Base-by-base conservation (phyloP, 768 basidiomycete genomes). In the Termitomyces sp. region DNA sequence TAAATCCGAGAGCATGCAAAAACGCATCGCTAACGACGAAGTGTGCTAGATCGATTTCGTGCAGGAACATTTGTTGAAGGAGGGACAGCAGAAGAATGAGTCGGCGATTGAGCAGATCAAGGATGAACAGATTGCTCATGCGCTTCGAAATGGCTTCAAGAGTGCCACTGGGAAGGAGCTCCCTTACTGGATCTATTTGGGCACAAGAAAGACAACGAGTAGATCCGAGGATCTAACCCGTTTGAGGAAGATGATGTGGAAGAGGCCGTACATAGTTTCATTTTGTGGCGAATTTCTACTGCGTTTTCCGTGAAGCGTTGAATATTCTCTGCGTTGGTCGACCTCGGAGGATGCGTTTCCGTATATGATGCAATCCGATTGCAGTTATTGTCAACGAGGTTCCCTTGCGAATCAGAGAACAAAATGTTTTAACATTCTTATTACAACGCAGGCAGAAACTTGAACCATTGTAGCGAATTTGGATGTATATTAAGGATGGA, bases 31-130 rank as follows among this genome's bases (percentile, higher is more conserved):
- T 47, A 24, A 56, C 2, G 28, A 18, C 6, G 20, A 3, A 14
- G 10, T 48, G 62, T 50, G 28, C 22, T 42, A 75, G 75, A 71
- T 78, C 52, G 75, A 77, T 60, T 71, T 71, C 35, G 69, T 77
- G 18, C 76, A 78, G 60, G 73, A 77, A 61, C 74, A 76, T 62
- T 65, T 76, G 32, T 61, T 78, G 33, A 66, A 68, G 32, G 56
- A 70, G 53, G 75, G 75, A 13, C 60, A 65, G 42, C 77, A 78
- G 64, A 63, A 66, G 20, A 65, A 77, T 60, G 77, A 78, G 62
- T 65, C 68, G 20, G 72, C 70, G 3, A 24, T 72, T 35, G 76
- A 77, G 63, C 74, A 77, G 64, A 54, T 67, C 61, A 78, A 77
- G 58, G 76, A 77, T 62, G 69, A 73, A 56, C 67, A 70, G 64